Evolutionary conservation across 257 asterid species (phyloP).

Genomic region (Solanum dulcamara): DNA sequence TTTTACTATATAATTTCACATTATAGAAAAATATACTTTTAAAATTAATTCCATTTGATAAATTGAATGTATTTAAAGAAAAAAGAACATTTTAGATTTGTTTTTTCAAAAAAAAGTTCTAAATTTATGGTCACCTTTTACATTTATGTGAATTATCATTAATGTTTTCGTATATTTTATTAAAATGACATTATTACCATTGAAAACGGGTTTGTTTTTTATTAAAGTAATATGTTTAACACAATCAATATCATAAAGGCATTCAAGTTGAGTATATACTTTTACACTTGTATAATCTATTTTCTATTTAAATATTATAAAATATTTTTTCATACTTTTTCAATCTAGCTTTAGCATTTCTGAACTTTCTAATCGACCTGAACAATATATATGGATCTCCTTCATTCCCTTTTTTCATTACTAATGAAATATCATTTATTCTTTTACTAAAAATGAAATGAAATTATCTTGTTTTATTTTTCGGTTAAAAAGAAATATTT

Average conservation of each 20-base stretch:
- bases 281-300: background rate
- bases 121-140: background rate
- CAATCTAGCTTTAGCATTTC: background rate
- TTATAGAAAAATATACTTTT: background rate
- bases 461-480: background rate
- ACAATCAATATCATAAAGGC: too few relatives aligned
- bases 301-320: background rate
- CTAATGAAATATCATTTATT: background rate
- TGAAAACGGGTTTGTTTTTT: background rate
- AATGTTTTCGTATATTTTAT: background rate
- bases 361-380: background rate
- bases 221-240: background rate
- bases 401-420: too few relatives aligned
- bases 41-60: background rate
- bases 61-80: background rate
- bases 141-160: background rate
- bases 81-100: background rate
- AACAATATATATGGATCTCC: too few relatives aligned
- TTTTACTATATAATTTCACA: background rate
- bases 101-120: background rate
- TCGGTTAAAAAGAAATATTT: background rate
- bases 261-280: background rate
- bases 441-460: background rate
- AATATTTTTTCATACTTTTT: background rate
- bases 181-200: background rate